Evolutionary conservation across 2,329 filamentous ascomycete genomes (phyloP), one percentile per base, ranked within the genome.

Genomic region (Magnaporthiopsis rhizophila): DNA sequence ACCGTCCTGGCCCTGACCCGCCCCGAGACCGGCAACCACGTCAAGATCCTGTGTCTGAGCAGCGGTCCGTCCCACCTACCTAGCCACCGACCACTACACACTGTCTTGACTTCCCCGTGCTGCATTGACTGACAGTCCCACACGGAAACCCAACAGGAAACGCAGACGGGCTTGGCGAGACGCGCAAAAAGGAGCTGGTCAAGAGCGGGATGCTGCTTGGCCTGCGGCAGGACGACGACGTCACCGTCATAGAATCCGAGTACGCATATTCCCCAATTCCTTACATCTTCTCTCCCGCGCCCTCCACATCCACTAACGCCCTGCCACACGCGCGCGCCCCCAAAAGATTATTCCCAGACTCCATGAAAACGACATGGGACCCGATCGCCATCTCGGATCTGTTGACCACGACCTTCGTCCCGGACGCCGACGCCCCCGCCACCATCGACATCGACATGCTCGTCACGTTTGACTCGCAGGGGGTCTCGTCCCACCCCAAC

Each of bases 41-140:
- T 99, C 72, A 95, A 96, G 78, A 96, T 99, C 67, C 79, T 98
- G 64, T 99, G 95, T 78, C 79, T 99, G 68, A 96, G 91, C 77
- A 94, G 88, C 69, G 93, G 91, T 88, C 74, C 61, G 69, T 65
- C 6, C 57, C n/a, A 58, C 57, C 28, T 24, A 15, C 12, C 30
- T 24, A 8, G 24, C 24, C 8, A 58, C 57, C 57, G 9, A 8
- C 24, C 6, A 30, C 30, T 5, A 26, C 26, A 26, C 26, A 26
- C 26, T 58, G 57, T 58, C 24, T 7, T 58, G 21, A 12, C 28
- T 8, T 15, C 36, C 18, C 26, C 26, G 26, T 26, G 5, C 8
- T n/a, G 45, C 45, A 50, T n/a, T 5, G 24, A 26, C 57, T 32
- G 24, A 58, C 26, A 58, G 57, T 18, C 12, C 26, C 26, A 30